Percentiles rank a stretch among this genome's conserved stretches.
These are phyloP conservation scores for Acanthamoeba culbertsoni DNA, from an alignment of 208 protist genomes.

Conservation along the genomic window DNA sequence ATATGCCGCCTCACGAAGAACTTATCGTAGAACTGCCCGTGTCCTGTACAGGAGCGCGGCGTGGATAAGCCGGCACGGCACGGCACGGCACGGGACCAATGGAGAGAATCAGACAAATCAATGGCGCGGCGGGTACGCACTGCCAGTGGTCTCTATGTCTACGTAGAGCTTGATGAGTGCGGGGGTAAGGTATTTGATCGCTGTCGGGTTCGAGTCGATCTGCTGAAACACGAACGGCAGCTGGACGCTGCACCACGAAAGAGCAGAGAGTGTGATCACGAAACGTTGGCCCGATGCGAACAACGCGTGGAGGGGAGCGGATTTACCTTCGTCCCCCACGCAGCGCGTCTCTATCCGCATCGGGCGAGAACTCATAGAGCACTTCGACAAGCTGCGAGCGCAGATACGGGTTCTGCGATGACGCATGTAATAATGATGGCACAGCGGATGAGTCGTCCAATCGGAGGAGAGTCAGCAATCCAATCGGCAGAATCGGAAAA, in stretches of 20 bases:
- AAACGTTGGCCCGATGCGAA: too few species aligned
- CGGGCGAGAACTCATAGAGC: constrained; percentile 58
- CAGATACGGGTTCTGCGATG: constrained; percentile 29
- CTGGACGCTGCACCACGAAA: too few species aligned
- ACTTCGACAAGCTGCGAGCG: constrained; percentile 46
- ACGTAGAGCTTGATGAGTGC: constrained; percentile 49
- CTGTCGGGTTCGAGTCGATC: background rate
- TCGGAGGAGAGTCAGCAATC: background rate
- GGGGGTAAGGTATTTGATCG: constrained; percentile 25
- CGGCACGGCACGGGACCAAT: too few species aligned
- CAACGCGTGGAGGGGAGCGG: too few species aligned
- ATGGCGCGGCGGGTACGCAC: too few species aligned
- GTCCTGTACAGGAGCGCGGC: background rate
- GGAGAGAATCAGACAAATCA: too few species aligned
- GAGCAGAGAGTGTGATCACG: too few species aligned
- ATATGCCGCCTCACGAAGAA: constrained; percentile 60
- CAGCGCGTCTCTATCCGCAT: background rate
- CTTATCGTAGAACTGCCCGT: constrained; percentile 67
- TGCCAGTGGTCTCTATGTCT: constrained; percentile 52
- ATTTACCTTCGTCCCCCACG: background rate
- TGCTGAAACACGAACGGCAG: constrained; percentile 44
- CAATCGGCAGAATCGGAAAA: background rate
- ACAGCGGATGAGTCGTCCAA: too few species aligned
- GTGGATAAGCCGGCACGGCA: background rate
- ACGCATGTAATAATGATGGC: too few species aligned